Evolutionary conservation across 73 alveolate species (phyloP).

Genomic region (Stentor coeruleus): DNA sequence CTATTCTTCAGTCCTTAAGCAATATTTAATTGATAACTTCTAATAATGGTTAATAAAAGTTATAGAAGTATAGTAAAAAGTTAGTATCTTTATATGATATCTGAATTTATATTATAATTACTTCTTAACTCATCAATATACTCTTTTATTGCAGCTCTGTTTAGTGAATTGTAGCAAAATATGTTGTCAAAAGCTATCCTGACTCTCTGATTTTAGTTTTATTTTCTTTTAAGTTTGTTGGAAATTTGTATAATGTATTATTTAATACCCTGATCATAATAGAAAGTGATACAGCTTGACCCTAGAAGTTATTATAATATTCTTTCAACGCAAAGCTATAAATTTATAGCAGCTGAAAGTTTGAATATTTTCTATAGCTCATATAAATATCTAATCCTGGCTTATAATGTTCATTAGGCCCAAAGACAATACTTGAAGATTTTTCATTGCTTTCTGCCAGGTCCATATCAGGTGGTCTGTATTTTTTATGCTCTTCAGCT

Average conservation of each 20-base stretch:
- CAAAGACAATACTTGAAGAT: not conserved
- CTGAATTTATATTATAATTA: no score
- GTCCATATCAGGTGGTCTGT: not conserved
- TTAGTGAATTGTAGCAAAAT: not conserved
- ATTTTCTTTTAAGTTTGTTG: not conserved
- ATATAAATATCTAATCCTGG: conserved; percentile 21
- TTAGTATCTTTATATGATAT: no score
- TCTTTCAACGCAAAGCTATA: conserved; percentile 11
- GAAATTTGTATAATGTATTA: no score
- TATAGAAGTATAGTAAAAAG: no score
- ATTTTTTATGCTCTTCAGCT: not conserved
- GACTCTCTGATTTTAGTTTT: no score
- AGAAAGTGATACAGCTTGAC: not conserved
- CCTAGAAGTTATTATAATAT: not conserved
- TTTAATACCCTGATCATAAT: not conserved
- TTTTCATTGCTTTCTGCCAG: conserved; percentile 7
- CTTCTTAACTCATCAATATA: no score
- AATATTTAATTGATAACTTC: not conserved
- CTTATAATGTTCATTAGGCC: conserved; percentile 16
- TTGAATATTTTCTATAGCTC: conserved; percentile 25
- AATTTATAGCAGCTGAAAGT: not conserved
- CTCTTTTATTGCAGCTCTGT: no score
- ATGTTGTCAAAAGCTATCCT: no score
- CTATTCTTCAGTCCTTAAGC: not conserved
- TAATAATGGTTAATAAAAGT: no score